These are phyloP conservation scores for Lachnellula hyalina DNA, from an alignment of 2,329 filamentous ascomycete genomes.

Conservation along the genomic window DNA sequence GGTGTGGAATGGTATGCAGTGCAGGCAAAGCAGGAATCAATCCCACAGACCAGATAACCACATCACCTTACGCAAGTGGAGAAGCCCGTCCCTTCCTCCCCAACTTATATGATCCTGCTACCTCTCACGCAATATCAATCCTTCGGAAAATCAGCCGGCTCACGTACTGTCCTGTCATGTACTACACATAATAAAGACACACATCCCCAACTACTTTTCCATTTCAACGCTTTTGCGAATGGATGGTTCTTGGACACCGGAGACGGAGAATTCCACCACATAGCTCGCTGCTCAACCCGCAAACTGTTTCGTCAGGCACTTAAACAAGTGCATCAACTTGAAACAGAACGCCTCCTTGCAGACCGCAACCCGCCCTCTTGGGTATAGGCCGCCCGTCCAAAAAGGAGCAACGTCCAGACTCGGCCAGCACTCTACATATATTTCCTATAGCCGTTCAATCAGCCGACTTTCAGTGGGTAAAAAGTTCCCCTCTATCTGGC, in stretches of 20 bases:
- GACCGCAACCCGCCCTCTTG: not conserved
- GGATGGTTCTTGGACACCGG: too few species aligned
- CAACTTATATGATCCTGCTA: constrained; percentile 8
- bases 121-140: constrained; percentile 9
- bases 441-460: not conserved
- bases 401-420: not conserved
- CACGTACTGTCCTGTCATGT: not conserved
- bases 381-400: not conserved
- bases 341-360: constrained; percentile 9
- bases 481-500: not conserved
- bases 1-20: not conserved
- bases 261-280: too few species aligned
- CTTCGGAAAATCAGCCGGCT: too few species aligned
- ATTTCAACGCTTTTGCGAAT: too few species aligned
- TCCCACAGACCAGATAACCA: not conserved
- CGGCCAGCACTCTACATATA: not conserved
- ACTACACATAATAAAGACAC: not conserved
- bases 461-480: not conserved
- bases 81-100: not conserved
- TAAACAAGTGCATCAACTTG: constrained; percentile 13
- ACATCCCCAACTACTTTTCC: not conserved
- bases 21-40: not conserved
- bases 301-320: constrained; percentile 2
- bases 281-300: not conserved
- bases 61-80: not conserved